Conservation (phyloP, 2,329 filamentous ascomycete species). For the Pseudogymnoascus sp. region DNA sequence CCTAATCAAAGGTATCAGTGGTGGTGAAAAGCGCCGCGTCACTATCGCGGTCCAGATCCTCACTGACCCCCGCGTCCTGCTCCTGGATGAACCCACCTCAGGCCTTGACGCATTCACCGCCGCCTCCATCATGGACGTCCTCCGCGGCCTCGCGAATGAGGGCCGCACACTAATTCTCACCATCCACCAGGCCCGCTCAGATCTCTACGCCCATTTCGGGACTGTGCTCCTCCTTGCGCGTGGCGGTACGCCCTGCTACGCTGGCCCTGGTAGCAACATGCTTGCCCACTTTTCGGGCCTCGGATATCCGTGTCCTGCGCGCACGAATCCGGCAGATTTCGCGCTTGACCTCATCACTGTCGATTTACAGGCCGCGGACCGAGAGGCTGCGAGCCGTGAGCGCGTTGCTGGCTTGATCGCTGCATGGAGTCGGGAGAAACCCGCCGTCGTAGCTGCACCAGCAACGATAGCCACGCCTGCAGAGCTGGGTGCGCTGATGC, state of each 20-base stretch:
- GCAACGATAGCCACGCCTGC: conserved; percentile 51
- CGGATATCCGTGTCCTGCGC: conserved; percentile 57
- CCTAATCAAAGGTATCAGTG: conserved; percentile 68
- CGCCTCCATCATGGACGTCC: conserved; percentile 66
- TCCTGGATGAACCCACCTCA: conserved; percentile 70
- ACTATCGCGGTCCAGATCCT: conserved; percentile 72
- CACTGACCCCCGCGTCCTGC: conserved; percentile 63
- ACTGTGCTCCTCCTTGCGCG: conserved; percentile 63
- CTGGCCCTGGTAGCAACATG: conserved; percentile 57
- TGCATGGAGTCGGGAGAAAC: conserved; percentile 40
- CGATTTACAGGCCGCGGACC: conserved; percentile 58
- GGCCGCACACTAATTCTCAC: conserved; percentile 69
- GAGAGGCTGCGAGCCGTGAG: conserved; percentile 54
- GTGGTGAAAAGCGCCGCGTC: conserved; percentile 70
- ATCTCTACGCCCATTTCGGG: conserved; percentile 64
- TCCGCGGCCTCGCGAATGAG: conserved; percentile 62
- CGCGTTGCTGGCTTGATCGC: conserved; percentile 55
- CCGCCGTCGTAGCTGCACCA: conserved; percentile 15
- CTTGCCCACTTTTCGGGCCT: conserved; percentile 53
- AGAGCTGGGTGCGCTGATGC: conserved; percentile 61
- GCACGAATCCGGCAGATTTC: conserved; percentile 72
- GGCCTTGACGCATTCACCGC: conserved; percentile 73
- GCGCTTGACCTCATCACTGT: conserved; percentile 70
- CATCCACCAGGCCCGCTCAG: conserved; percentile 69
- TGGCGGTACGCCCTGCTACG: conserved; percentile 61